Base-by-base conservation (phyloP, 441 rosid genomes). In the Isatis lusitanica region DNA sequence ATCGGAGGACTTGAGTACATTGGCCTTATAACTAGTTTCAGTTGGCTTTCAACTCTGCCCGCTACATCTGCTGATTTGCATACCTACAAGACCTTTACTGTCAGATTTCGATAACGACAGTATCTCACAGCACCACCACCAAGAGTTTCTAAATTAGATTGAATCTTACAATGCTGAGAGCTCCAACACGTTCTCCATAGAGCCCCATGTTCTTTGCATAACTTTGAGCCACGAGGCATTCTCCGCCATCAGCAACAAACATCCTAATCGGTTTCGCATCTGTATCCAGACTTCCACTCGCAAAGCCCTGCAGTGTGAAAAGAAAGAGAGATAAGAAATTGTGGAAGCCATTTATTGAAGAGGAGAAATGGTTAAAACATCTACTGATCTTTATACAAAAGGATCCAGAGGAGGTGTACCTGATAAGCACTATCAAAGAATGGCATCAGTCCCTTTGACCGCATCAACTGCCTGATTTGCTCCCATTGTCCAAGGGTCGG, bases 171-270 rank as follows among this genome's bases (percentile, higher is more conserved):
- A 94, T 86, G 89, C 97, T 92, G 76, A 95, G 90, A 30, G 99
- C 96, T 78, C 98, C 98, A 69, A 90, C 90, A 69, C 97, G 87
- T 75, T 93, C 99, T 51, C 97, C 99, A 67, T 95, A 95, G 18
- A 95, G 98, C 17, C 98, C 99, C 98, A 95, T 87, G 81, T 89
- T 95, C 85, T 93, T 95, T 16, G 98, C 98, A 79, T 87, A 95
- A 80, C 97, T 90, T 74, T 95, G 99, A 47, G 97, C 97, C 59
- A 83, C 77, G 24, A 95, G 83, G 78, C 90, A 89, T 83, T 95
- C 98, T 55, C 91, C 93, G 6, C 99, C 97, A 74, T 95, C 98
- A 74, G 92, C 90, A 82, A 84, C 95, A 86, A 95, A 95, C 90
- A 88, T 82, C 65, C 97, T 89, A 30, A 95, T 87, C 10, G 97